Evolutionary conservation across 2,329 filamentous ascomycete species (phyloP).

Genomic region (Botryotinia calthae): DNA sequence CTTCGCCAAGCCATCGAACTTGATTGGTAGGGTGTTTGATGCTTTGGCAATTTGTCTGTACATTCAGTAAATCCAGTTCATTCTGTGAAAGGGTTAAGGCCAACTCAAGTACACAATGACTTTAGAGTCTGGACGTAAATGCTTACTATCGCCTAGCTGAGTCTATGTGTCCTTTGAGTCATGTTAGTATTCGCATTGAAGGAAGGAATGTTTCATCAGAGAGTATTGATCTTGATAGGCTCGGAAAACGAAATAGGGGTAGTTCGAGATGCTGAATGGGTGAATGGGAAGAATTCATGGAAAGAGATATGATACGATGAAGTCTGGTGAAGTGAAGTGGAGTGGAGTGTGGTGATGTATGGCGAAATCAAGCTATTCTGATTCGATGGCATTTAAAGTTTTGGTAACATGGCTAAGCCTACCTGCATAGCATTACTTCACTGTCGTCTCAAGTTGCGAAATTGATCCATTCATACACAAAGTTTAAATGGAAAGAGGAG

Average conservation of each 20-base stretch:
- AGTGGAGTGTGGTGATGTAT: background rate
- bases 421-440: background rate
- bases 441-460: background rate
- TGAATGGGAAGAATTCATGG: background rate
- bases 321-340: background rate
- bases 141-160: background rate
- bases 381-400: background rate
- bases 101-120: background rate
- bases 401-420: background rate
- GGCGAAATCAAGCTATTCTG: background rate
- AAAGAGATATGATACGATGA: background rate
- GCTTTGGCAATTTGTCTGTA: background rate
- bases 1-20: background rate
- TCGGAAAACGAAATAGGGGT: conserved; percentile 8
- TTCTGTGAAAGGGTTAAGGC: background rate
- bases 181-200: background rate
- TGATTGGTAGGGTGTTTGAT: background rate
- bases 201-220: background rate
- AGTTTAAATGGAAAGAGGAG: background rate
- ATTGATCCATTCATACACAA: background rate
- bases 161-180: background rate
- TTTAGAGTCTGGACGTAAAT: too few relatives aligned
- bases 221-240: background rate
- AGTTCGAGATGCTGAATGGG: background rate
- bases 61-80: background rate